These are phyloP conservation scores for Quercus cerris DNA, from an alignment of 306 rosid species.

Conservation along the genomic window DNA sequence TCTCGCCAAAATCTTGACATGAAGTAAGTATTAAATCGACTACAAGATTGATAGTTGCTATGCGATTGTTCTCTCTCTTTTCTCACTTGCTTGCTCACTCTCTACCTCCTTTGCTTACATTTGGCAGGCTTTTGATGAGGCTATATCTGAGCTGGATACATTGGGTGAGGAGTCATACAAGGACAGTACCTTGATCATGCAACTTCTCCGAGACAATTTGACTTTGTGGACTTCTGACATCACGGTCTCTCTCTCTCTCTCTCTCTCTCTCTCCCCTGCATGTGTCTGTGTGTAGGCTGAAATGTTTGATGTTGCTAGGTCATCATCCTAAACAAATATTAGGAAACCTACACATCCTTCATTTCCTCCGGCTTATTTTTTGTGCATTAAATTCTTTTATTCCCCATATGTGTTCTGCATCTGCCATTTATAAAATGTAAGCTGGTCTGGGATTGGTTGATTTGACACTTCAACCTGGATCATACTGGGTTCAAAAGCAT, in stretches of 20 bases:
- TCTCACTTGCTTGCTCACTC: background rate
- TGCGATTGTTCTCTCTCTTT: background rate
- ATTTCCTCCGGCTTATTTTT: background rate
- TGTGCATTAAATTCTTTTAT: background rate
- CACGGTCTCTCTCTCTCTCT: slow-evolving; percentile 44
- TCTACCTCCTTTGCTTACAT: background rate
- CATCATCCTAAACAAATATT: background rate
- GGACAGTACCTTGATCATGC: slow-evolving; percentile 96
- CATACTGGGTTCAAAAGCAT: background rate
- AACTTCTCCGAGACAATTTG: slow-evolving; percentile 92
- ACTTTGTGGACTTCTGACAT: slow-evolving; percentile 97
- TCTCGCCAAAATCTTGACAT: background rate
- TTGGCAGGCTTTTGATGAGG: slow-evolving; percentile 89
- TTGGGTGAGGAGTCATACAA: slow-evolving; percentile 96
- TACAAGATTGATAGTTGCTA: background rate
- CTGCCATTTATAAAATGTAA: background rate
- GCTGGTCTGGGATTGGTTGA: background rate
- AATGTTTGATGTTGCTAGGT: background rate
- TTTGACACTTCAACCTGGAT: background rate
- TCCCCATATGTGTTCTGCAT: background rate
- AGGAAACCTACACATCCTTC: background rate
- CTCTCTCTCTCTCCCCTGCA: background rate
- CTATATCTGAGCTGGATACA: slow-evolving; percentile 88
- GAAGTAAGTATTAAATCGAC: background rate
- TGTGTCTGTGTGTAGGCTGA: background rate